These are phyloP conservation scores for Tetracladium marchalianum DNA, from an alignment of 495 filamentous ascomycete genomes.

Conservation along the genomic window DNA sequence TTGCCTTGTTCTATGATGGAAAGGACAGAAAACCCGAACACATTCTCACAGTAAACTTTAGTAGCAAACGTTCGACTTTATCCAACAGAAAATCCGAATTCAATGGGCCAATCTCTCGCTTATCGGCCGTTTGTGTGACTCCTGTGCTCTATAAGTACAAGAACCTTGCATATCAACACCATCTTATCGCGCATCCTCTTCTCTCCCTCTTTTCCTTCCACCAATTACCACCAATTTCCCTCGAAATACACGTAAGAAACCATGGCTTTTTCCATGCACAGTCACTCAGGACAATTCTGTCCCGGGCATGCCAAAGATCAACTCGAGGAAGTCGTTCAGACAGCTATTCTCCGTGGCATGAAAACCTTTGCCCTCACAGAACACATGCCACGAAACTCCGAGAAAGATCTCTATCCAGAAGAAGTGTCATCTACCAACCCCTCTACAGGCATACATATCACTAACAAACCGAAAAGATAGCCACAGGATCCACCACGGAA, in stretches of 20 bases:
- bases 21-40: too few relatives aligned
- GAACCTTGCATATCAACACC: neutral
- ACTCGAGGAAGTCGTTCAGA: slow-evolving; percentile 72
- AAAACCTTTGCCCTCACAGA: slow-evolving; percentile 83
- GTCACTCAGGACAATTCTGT: slow-evolving; percentile 97
- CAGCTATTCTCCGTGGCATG: slow-evolving; percentile 71
- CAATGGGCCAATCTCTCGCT: too few relatives aligned
- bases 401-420: slow-evolving; percentile 82
- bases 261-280: slow-evolving; percentile 99
- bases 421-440: slow-evolving; percentile 46
- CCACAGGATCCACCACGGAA: slow-evolving; percentile 22
- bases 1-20: too few relatives aligned
- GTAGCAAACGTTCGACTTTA: too few relatives aligned
- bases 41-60: too few relatives aligned
- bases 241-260: neutral
- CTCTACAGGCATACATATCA: slow-evolving; percentile 11
- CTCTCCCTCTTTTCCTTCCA: neutral
- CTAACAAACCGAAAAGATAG: slow-evolving; percentile 21
- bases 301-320: slow-evolving; percentile 73
- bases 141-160: neutral
- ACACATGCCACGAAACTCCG: slow-evolving; percentile 75
- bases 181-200: neutral
- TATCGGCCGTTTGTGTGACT: neutral
- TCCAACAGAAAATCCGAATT: too few relatives aligned
- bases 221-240: neutral